Evolutionary conservation across 164 flowering plant species (phyloP), one percentile per base, ranked within the genome.

Genomic region (Amborella trichopoda): DNA sequence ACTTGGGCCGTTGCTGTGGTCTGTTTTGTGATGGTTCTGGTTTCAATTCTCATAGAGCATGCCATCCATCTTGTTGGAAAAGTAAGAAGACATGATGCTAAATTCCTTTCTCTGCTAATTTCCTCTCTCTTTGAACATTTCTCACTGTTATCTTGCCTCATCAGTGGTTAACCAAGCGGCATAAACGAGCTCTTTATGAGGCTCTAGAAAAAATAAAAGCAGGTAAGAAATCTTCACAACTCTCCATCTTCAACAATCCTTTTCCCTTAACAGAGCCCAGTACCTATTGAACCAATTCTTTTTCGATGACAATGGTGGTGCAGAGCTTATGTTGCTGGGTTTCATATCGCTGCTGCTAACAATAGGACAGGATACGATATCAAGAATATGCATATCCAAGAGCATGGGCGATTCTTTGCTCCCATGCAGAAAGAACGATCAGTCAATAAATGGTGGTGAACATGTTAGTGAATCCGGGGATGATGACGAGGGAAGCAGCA

Each of bases 301-400:
- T n/a, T n/a, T n/a, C n/a, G n/a, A n/a, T n/a, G n/a, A n/a, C n/a
- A n/a, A n/a, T n/a, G n/a, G n/a, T n/a, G n/a, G 3, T 28, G 19
- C 53, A 76, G 78, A 76, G 70, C 66, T 73, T 13, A 66, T 66
- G 74, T 43, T 70, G 23, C 11, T 70, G 66, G 74, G 74, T 14
- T 70, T 70, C 46, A 66, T 70, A 63, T 76, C 82, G 3, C 48
- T 76, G 57, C 69, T 76, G 2, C 70, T 76, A 14, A 69, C 77
- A 4, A 64, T 76, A 0, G 44, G 58, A 18, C 73, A 67, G 62
- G 45, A 49, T 8, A 23, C 26, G 3, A 59, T 73, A 28, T 24
- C 75, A 0, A 14, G 49, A 5, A 67, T 73, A 21, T 76, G 78
- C 40, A 56, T 76, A 33, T 32, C 82, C 16, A 6, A 46, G 46